Percentiles rank a stretch among this genome's conserved stretches.
phyloP scores from a whole-genome alignment of 306 rosid genomes.

The Fagus sylvatica region DNA sequence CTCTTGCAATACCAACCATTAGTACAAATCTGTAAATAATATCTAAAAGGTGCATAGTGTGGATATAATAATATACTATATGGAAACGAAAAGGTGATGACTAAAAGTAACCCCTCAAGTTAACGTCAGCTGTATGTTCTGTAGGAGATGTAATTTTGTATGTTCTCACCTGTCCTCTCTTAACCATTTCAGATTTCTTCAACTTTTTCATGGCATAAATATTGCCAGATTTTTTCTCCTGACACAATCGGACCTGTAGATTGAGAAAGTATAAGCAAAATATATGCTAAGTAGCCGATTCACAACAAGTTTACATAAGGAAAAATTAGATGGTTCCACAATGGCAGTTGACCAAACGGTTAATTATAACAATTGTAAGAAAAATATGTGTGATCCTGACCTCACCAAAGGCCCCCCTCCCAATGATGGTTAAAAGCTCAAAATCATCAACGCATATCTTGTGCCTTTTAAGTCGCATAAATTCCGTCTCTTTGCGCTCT shows the following conservation, averaged over 20 bases:
- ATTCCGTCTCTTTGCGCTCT: slow-evolving; percentile 96
- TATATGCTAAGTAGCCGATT: slow-evolving; percentile 15
- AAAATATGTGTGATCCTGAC: slow-evolving; percentile 49
- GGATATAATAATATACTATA: not conserved
- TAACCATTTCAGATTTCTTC: slow-evolving; percentile 98
- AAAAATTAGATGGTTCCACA: not conserved
- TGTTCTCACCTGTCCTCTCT: slow-evolving; percentile 88
- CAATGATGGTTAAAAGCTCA: slow-evolving; percentile 93
- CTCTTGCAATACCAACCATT: not conserved
- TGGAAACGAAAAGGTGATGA: not conserved
- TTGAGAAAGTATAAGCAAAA: slow-evolving; percentile 31
- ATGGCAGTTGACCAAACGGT: slow-evolving; percentile 7
- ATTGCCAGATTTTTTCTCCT: slow-evolving; percentile 98
- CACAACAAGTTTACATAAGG: slow-evolving; percentile 17
- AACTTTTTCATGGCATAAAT: slow-evolving; percentile 98
- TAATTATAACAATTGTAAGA: slow-evolving; percentile 22
- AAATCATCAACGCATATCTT: slow-evolving; percentile 93
- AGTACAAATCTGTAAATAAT: slow-evolving; percentile 10
- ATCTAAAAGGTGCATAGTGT: slow-evolving; percentile 16
- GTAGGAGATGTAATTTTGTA: slow-evolving; percentile 8
- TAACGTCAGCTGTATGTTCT: slow-evolving; percentile 14
- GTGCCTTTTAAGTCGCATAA: slow-evolving; percentile 93
- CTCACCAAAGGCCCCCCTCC: slow-evolving; percentile 99
- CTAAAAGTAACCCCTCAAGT: not conserved
- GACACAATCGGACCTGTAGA: slow-evolving; percentile 91